phyloP scores from a whole-genome alignment of 176 grass and related monocot genomes.

The Themeda triandra region DNA sequence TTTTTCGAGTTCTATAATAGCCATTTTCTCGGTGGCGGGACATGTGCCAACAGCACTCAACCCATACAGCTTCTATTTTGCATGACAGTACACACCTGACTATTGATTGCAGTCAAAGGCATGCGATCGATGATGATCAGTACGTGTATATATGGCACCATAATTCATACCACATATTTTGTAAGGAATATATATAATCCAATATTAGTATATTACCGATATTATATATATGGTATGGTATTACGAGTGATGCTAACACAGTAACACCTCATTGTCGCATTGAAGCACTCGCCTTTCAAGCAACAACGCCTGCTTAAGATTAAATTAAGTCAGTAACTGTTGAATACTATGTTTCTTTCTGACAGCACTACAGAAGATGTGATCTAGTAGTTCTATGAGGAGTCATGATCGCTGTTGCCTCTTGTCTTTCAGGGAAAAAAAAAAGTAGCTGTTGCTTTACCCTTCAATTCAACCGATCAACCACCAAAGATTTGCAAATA shows the following conservation, averaged over 20 bases:
- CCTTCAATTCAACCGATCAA: not conserved
- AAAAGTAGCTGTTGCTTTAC: not conserved
- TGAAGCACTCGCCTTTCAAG: conserved; percentile 7
- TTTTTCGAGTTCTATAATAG: too few relatives aligned
- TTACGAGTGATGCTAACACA: not conserved
- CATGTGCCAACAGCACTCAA: too few relatives aligned
- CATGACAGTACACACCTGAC: not conserved
- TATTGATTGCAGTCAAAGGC: not conserved
- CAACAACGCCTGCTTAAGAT: not conserved
- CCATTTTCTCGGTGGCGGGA: too few relatives aligned
- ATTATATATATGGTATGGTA: not conserved
- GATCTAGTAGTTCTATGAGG: not conserved
- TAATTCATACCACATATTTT: not conserved
- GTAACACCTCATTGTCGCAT: conserved; percentile 1
- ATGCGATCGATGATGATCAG: not conserved
- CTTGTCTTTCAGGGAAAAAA: too few relatives aligned
- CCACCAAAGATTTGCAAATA: not conserved
- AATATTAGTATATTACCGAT: not conserved
- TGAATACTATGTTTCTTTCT: not conserved
- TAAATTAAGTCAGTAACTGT: not conserved
- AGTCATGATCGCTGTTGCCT: too few relatives aligned
- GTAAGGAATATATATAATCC: not conserved
- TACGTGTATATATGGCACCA: not conserved
- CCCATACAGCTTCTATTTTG: not conserved
- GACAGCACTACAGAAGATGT: not conserved